Conservation (phyloP, 1,139 yeast genomes). For the Hyphopichia buzzinii region DNA sequence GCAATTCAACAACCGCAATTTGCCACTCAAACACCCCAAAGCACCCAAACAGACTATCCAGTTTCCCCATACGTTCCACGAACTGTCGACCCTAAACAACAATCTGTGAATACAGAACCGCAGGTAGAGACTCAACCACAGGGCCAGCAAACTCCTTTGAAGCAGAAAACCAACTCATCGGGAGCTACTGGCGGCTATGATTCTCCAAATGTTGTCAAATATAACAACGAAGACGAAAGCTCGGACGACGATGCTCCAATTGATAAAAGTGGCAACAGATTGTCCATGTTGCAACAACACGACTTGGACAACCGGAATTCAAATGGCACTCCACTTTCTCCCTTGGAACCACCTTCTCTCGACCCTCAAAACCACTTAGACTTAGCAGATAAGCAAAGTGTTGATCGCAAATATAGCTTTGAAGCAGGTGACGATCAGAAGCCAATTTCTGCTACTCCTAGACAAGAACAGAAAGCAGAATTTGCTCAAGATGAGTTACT, state of each 20-base stretch:
- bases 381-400: slow-evolving; percentile 17
- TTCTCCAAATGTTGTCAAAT: slow-evolving; percentile 30
- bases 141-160: slow-evolving; percentile 1
- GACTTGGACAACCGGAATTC: slow-evolving; percentile 18
- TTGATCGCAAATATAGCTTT: slow-evolving; percentile 38
- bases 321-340: slow-evolving; percentile 4
- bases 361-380: slow-evolving; percentile 5
- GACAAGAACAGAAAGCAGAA: slow-evolving; percentile 11
- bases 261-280: slow-evolving; percentile 17
- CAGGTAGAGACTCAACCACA: too few species aligned
- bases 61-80: background rate
- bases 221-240: slow-evolving; percentile 7
- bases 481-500: slow-evolving; percentile 8
- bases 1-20: slow-evolving; percentile 2
- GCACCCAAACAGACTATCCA: slow-evolving; percentile 3
- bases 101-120: too few species aligned
- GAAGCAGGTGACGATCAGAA: slow-evolving; percentile 43
- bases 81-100: slow-evolving; percentile 3
- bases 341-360: slow-evolving; percentile 8
- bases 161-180: background rate
- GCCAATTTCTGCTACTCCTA: slow-evolving; percentile 29
- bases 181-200: slow-evolving; percentile 5
- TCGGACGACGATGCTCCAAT: slow-evolving; percentile 15
- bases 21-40: background rate
- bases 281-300: slow-evolving; percentile 35